These are phyloP conservation scores for Candida namnaoensis DNA, from an alignment of 805 yeast genomes.

Conservation along the genomic window DNA sequence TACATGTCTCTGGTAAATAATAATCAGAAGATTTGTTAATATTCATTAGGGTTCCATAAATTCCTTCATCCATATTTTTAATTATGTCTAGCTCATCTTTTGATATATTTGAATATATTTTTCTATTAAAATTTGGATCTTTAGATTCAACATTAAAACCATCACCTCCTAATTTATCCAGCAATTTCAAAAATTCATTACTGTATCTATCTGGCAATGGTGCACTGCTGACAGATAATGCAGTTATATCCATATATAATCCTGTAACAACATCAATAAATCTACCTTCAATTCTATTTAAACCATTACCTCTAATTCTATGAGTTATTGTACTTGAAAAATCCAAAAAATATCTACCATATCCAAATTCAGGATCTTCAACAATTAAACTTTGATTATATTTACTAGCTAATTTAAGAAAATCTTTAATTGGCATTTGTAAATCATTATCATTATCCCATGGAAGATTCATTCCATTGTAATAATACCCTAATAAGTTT, in stretches of 20 bases:
- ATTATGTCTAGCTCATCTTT: too few relatives aligned
- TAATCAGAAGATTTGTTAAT: too few relatives aligned
- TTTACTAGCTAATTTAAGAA: conserved; percentile 30
- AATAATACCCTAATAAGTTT: conserved; percentile 44
- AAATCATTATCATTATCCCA: conserved; percentile 58
- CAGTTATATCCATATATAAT: conserved; percentile 66
- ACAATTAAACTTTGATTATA: conserved; percentile 38
- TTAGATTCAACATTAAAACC: neutral
- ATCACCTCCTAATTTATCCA: conserved; percentile 5
- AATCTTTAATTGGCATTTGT: conserved; percentile 37
- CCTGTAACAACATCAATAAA: conserved; percentile 68
- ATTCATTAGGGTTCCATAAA: neutral
- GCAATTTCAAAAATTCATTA: conserved; percentile 14
- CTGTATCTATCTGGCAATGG: neutral
- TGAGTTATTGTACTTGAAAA: conserved; percentile 38
- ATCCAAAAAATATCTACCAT: conserved; percentile 40
- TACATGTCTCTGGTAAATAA: neutral
- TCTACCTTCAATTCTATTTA: conserved; percentile 63
- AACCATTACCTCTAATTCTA: conserved; percentile 48
- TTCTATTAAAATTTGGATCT: neutral
- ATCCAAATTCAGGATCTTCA: conserved; percentile 32
- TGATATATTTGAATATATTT: too few relatives aligned
- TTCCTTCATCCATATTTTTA: neutral
- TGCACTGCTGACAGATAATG: conserved; percentile 10
- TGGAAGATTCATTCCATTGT: conserved; percentile 47